These are phyloP conservation scores for Blastobotrys persicus DNA, from an alignment of 1,139 yeast species.

Conservation along the genomic window DNA sequence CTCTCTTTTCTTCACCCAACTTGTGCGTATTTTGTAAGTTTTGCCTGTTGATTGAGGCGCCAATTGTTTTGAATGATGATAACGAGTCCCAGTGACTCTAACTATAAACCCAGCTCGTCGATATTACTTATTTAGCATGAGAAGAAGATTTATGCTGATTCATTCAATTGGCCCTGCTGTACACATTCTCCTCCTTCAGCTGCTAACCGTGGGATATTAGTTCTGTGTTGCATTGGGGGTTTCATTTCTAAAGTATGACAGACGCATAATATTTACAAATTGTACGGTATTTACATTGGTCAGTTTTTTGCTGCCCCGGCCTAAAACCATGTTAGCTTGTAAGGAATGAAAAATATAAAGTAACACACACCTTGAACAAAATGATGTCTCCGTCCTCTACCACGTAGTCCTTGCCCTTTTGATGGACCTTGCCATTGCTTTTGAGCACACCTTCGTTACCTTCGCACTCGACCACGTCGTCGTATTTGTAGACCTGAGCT, in stretches of 20 bases:
- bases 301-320: conserved; percentile 6
- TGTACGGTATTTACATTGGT: conserved; percentile 2
- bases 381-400: conserved; percentile 79
- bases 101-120: conserved; percentile 38
- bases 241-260: too few species aligned
- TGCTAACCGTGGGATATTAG: too few species aligned
- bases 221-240: background rate
- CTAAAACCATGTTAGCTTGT: background rate
- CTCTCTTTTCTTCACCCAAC: too few species aligned
- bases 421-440: conserved; percentile 32
- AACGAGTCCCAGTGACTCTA: conserved; percentile 29
- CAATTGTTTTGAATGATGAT: conserved; percentile 28
- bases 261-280: too few species aligned
- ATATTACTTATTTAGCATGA: conserved; percentile 29
- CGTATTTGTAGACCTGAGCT: conserved; percentile 60
- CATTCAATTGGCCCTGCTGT: too few species aligned
- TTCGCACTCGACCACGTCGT: conserved; percentile 29
- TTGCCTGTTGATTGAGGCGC: background rate
- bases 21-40: background rate
- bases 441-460: conserved; percentile 35
- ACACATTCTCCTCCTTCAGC: too few species aligned
- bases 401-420: conserved; percentile 63
- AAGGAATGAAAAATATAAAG: background rate
- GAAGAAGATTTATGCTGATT: conserved; percentile 25
- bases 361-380: conserved; percentile 47